A percentile compares a stretch with the other conserved stretches of the same genome.
phyloP scores from a whole-genome alignment of 2,329 filamentous ascomycete genomes.

The Alternaria metachromatica region DNA sequence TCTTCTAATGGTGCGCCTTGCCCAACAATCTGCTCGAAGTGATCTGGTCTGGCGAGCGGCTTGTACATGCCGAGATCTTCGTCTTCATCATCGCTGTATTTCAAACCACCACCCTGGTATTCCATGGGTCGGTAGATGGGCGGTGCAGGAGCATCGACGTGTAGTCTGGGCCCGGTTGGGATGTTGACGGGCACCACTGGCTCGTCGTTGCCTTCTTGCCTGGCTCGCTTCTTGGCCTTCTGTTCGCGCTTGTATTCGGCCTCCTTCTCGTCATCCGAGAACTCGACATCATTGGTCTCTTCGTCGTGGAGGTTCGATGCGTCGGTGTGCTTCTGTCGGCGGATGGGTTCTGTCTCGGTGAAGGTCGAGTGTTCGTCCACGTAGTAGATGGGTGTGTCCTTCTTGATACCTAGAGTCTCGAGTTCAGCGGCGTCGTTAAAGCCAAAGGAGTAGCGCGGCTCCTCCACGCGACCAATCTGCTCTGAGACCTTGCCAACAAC shows the following conservation, averaged over 20 bases:
- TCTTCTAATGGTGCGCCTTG: slow-evolving; percentile 48
- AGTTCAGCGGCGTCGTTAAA: slow-evolving; percentile 76
- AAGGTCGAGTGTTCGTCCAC: slow-evolving; percentile 78
- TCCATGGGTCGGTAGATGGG: slow-evolving; percentile 29
- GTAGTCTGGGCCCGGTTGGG: slow-evolving; percentile 28
- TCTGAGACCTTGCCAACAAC: slow-evolving; percentile 86
- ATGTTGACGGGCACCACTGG: slow-evolving; percentile 23
- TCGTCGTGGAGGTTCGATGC: slow-evolving; percentile 96
- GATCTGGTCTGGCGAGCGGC: slow-evolving; percentile 55
- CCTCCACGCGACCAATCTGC: slow-evolving; percentile 82
- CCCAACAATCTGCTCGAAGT: slow-evolving; percentile 55
- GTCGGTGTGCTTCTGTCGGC: slow-evolving; percentile 83
- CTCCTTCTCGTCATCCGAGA: slow-evolving; percentile 96
- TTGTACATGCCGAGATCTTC: slow-evolving; percentile 56
- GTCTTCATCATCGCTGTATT: slow-evolving; percentile 54
- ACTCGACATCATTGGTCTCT: slow-evolving; percentile 90
- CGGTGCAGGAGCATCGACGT: slow-evolving; percentile 24
- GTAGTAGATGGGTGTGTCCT: slow-evolving; percentile 78
- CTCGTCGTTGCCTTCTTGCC: slow-evolving; percentile 37
- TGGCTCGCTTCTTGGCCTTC: slow-evolving; percentile 65
- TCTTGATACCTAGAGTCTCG: slow-evolving; percentile 68
- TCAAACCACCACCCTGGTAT: slow-evolving; percentile 46
- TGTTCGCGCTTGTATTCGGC: slow-evolving; percentile 69
- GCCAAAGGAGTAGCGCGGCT: slow-evolving; percentile 83
- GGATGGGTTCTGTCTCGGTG: slow-evolving; percentile 85